Percentiles rank a stretch among this genome's conserved stretches.
These are phyloP conservation scores for Xerophyta viscosa DNA, from an alignment of 106 monocot genomes.

Conservation along the genomic window DNA sequence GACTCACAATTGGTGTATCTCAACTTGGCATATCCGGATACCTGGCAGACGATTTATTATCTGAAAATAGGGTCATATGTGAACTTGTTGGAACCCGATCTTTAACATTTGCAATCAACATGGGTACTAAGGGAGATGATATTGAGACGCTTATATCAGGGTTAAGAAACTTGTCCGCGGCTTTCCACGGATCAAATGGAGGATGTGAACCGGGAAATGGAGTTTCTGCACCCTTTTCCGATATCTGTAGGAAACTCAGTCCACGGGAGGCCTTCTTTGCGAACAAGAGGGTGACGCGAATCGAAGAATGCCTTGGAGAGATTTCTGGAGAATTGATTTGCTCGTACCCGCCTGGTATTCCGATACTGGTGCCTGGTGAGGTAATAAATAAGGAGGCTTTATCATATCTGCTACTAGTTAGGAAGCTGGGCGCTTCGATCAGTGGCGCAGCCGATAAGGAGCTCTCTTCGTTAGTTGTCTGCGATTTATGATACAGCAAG, in stretches of 20 bases:
- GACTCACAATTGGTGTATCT: slow-evolving; percentile 59
- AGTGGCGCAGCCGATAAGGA: slow-evolving; percentile 54
- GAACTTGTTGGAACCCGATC: slow-evolving; percentile 53
- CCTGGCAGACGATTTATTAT: slow-evolving; percentile 52
- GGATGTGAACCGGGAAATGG: not conserved
- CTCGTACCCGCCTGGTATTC: slow-evolving; percentile 64
- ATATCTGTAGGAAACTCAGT: slow-evolving; percentile 19
- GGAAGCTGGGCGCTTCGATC: slow-evolving; percentile 37
- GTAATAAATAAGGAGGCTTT: slow-evolving; percentile 38
- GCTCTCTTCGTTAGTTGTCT: slow-evolving; percentile 40
- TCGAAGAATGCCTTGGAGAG: slow-evolving; percentile 32
- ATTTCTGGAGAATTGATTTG: slow-evolving; percentile 55
- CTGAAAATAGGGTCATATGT: slow-evolving; percentile 23
- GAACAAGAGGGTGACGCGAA: slow-evolving; percentile 34
- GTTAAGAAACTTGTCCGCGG: slow-evolving; percentile 29
- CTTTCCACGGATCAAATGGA: slow-evolving; percentile 14
- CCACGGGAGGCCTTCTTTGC: slow-evolving; percentile 64
- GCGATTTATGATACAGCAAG: slow-evolving; percentile 33
- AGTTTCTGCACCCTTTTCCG: slow-evolving; percentile 17
- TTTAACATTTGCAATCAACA: slow-evolving; percentile 66
- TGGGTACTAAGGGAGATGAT: slow-evolving; percentile 52
- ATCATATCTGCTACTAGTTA: slow-evolving; percentile 24
- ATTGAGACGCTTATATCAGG: slow-evolving; percentile 44
- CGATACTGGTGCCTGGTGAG: slow-evolving; percentile 61
- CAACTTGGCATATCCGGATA: slow-evolving; percentile 56